Evolutionary conservation across 352 stramenopile genomes (phyloP).

Genomic region (Elongisporangium prolatum): DNA sequence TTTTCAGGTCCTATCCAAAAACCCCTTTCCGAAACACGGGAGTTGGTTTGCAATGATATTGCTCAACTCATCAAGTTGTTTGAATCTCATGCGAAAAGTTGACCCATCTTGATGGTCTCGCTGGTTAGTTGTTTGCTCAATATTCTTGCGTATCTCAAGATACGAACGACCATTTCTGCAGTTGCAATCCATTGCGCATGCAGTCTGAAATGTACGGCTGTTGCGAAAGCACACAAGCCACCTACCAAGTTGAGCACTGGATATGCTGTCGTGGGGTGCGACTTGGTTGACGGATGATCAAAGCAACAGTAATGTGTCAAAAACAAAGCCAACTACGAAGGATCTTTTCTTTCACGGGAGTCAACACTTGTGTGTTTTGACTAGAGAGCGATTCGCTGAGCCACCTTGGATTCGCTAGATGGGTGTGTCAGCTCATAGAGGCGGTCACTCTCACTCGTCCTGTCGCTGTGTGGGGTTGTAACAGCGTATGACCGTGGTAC

Average conservation of each 20-base stretch:
- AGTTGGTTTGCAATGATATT: not conserved
- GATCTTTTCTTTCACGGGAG: not conserved
- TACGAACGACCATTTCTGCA: not conserved
- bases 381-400: not conserved
- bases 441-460: not conserved
- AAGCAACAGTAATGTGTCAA: not conserved
- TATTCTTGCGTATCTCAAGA: not conserved
- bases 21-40: not conserved
- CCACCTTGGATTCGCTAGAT: not conserved
- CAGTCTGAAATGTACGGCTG: too few relatives aligned
- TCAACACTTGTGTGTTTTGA: not conserved
- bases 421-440: not conserved
- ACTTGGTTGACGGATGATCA: not conserved
- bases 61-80: not conserved
- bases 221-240: not conserved
- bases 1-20: not conserved
- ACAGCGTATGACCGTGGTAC: not conserved
- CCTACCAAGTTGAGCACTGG: not conserved
- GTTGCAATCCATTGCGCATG: too few relatives aligned
- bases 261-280: not conserved
- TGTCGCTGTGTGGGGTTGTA: not conserved
- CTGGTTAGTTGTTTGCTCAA: not conserved
- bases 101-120: not conserved
- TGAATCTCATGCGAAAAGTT: not conserved
- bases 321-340: not conserved